phyloP scores from a whole-genome alignment of 1,284 basidiomycete genomes.

The Peniophora sp. region DNA sequence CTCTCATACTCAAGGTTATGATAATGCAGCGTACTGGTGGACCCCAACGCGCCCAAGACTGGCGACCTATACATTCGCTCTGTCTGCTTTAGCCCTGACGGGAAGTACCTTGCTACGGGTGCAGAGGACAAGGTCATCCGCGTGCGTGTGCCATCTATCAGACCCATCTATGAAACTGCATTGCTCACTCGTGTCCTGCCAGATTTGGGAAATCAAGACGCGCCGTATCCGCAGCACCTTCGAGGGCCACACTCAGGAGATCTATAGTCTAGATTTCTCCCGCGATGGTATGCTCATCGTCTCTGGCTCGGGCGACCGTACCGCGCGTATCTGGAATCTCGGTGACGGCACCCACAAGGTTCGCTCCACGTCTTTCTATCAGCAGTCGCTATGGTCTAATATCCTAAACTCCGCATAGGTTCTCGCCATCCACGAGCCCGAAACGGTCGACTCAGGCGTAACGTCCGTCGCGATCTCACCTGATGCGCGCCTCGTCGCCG shows the following conservation, averaged over 20 bases:
- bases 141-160: constrained; percentile 27
- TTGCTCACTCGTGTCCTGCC: constrained; percentile 1
- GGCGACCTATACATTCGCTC: constrained; percentile 65
- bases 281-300: constrained; percentile 72
- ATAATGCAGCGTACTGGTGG: constrained; percentile 46
- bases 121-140: constrained; percentile 66
- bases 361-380: too few species aligned
- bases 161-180: neutral
- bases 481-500: constrained; percentile 62
- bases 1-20: neutral
- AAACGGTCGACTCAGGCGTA: constrained; percentile 55
- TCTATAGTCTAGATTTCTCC: constrained; percentile 83
- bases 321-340: constrained; percentile 80
- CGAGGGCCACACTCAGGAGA: constrained; percentile 80
- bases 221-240: constrained; percentile 65
- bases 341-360: constrained; percentile 41
- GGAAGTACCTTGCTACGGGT: constrained; percentile 60
- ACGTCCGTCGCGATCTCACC: constrained; percentile 60
- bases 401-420: too few species aligned
- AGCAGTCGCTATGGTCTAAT: too few species aligned
- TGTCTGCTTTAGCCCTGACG: constrained; percentile 64
- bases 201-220: constrained; percentile 82
- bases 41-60: constrained; percentile 43
- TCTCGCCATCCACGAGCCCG: constrained; percentile 31
- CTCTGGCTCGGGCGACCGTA: constrained; percentile 79